A percentile compares a stretch with the other conserved stretches of the same genome.
phyloP scores from a whole-genome alignment of 1,284 basidiomycete genomes.

The Naganishia cerealis region DNA sequence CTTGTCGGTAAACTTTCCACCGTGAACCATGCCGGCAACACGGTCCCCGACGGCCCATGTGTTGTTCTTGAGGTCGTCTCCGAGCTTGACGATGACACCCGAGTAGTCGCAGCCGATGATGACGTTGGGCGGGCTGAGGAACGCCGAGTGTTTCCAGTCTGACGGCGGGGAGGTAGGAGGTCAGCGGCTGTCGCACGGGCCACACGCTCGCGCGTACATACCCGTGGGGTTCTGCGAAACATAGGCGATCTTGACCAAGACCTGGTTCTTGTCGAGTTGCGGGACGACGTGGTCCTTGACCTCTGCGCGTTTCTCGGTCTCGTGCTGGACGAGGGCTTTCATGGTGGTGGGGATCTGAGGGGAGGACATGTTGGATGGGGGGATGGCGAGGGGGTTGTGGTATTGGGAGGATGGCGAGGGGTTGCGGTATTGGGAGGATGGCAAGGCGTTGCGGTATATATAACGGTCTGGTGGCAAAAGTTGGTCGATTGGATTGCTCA shows the following conservation, averaged over 20 bases:
- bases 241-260: constrained; percentile 51
- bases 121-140: constrained; percentile 40
- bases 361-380: constrained; percentile 25
- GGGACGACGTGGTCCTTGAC: constrained; percentile 45
- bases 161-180: not conserved
- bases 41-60: constrained; percentile 54
- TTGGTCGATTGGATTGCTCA: too few relatives aligned
- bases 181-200: too few relatives aligned
- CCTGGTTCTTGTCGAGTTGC: constrained; percentile 43
- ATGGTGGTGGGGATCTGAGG: constrained; percentile 38
- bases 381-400: not conserved
- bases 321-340: constrained; percentile 42
- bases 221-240: constrained; percentile 49
- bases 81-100: constrained; percentile 55
- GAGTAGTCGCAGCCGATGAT: constrained; percentile 58
- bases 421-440: not conserved
- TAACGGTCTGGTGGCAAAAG: too few relatives aligned
- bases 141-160: constrained; percentile 50
- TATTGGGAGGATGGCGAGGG: not conserved
- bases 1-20: constrained; percentile 48
- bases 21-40: constrained; percentile 58
- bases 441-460: not conserved
- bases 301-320: constrained; percentile 33
- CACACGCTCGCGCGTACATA: too few relatives aligned
- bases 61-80: constrained; percentile 42